Conservation (phyloP, 2,329 filamentous ascomycete genomes). For the Onygenales sp. region DNA sequence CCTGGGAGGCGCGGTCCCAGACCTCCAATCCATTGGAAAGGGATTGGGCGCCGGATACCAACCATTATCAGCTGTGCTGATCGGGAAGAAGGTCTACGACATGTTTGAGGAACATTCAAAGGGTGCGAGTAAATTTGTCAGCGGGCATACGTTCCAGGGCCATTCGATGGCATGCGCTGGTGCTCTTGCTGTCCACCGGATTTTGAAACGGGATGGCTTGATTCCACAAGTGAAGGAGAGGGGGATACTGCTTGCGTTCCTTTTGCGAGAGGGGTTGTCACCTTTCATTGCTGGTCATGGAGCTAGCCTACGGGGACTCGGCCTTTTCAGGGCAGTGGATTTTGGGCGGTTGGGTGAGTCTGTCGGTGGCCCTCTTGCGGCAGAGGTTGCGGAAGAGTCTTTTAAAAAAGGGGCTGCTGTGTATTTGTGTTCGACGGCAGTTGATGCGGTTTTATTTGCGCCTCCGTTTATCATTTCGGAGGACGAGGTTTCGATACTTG, state of each 20-base stretch:
- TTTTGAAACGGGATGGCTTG: slow-evolving; percentile 42
- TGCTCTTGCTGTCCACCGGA: slow-evolving; percentile 42
- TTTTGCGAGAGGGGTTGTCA: not conserved
- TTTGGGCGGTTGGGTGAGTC: not conserved
- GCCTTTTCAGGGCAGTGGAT: slow-evolving; percentile 2
- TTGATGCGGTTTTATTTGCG: slow-evolving; percentile 3
- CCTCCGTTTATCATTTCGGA: slow-evolving; percentile 3
- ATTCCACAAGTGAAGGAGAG: slow-evolving; percentile 32
- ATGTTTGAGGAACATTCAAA: slow-evolving; percentile 24
- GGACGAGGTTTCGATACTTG: not conserved
- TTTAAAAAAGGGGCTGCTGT: slow-evolving; percentile 2
- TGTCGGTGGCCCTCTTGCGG: not conserved
- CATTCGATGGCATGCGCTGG: slow-evolving; percentile 44
- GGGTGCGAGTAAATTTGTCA: slow-evolving; percentile 38
- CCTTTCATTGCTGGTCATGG: not conserved
- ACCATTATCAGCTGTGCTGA: slow-evolving; percentile 44
- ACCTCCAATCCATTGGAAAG: slow-evolving; percentile 50
- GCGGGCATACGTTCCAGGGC: slow-evolving; percentile 51
- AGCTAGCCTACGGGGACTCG: not conserved
- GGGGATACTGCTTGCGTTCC: slow-evolving; percentile 10
- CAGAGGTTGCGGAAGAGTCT: slow-evolving; percentile 1
- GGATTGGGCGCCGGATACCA: slow-evolving; percentile 46
- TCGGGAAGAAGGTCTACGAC: slow-evolving; percentile 38
- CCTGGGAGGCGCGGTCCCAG: slow-evolving; percentile 43
- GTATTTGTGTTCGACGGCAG: slow-evolving; percentile 1